phyloP scores from a whole-genome alignment of 805 yeast species.

The Ogataea thermomethanolica region DNA sequence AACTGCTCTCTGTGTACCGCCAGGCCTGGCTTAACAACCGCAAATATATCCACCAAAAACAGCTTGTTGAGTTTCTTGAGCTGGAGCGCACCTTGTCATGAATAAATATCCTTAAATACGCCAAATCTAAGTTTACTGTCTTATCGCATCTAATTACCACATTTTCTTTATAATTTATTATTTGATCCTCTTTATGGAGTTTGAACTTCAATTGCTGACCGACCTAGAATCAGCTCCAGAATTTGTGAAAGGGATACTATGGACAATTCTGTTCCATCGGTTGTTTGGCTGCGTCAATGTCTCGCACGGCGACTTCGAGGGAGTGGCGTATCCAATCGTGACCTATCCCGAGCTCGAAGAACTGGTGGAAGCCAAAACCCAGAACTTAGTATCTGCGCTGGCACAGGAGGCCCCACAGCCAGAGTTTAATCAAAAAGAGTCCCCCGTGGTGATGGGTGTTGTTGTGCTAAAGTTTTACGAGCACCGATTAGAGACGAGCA shows the following conservation, averaged over 20 bases:
- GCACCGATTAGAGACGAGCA: conserved; percentile 32
- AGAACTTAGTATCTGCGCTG: conserved; percentile 29
- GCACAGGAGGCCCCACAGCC: conserved; percentile 8
- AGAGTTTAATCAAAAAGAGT: conserved; percentile 7
- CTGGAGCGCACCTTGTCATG: conserved; percentile 17
- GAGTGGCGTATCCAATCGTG: conserved; percentile 54
- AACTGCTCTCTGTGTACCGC: conserved; percentile 5
- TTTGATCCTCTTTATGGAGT: conserved; percentile 13
- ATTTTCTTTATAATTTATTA: conserved; percentile 1
- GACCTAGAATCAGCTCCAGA: conserved; percentile 55
- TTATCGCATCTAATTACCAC: neutral
- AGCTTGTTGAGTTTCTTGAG: conserved; percentile 21
- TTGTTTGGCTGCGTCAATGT: conserved; percentile 65
- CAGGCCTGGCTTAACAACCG: conserved; percentile 20
- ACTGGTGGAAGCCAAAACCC: conserved; percentile 36
- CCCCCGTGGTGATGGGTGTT: conserved; percentile 28
- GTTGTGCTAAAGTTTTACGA: conserved; percentile 33
- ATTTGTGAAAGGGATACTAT: conserved; percentile 55
- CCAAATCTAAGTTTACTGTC: neutral
- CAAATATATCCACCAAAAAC: conserved; percentile 11
- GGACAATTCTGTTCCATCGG: conserved; percentile 67
- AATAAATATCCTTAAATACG: neutral
- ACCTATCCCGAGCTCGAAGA: conserved; percentile 47
- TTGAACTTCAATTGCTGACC: conserved; percentile 43
- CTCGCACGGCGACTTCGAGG: conserved; percentile 48